These are phyloP conservation scores for Suillus fuscotomentosus DNA, from an alignment of 768 basidiomycete genomes.

Conservation along the genomic window DNA sequence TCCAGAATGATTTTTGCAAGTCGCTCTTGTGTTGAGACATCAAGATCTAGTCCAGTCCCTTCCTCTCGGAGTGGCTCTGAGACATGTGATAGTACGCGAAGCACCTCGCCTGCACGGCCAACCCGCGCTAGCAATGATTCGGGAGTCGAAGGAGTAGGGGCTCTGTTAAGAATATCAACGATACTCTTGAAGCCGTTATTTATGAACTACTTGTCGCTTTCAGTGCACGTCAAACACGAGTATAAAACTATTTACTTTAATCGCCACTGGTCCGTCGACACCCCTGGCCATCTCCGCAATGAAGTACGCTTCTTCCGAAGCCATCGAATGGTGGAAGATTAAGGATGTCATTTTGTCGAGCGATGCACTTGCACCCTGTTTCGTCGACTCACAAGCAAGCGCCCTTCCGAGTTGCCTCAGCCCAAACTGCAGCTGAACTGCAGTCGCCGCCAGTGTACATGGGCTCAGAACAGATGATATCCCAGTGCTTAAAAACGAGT, in stretches of 20 bases:
- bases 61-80: slow-evolving; percentile 60
- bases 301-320: slow-evolving; percentile 78
- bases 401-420: slow-evolving; percentile 72
- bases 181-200: slow-evolving; percentile 72
- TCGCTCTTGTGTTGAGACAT: slow-evolving; percentile 48
- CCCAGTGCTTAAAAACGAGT: slow-evolving; percentile 53
- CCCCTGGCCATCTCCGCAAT: slow-evolving; percentile 81
- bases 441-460: slow-evolving; percentile 81
- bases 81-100: slow-evolving; percentile 67
- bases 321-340: slow-evolving; percentile 71
- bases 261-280: slow-evolving; percentile 61
- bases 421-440: slow-evolving; percentile 74
- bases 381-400: slow-evolving; percentile 52
- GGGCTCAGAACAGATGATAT: slow-evolving; percentile 71
- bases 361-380: slow-evolving; percentile 54
- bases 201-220: slow-evolving; percentile 50
- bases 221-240: neutral
- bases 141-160: slow-evolving; percentile 23
- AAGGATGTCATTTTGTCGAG: slow-evolving; percentile 65
- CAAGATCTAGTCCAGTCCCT: slow-evolving; percentile 49
- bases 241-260: slow-evolving; percentile 48
- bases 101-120: slow-evolving; percentile 59
- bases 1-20: slow-evolving; percentile 50
- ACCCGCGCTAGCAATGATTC: slow-evolving; percentile 39
- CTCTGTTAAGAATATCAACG: slow-evolving; percentile 47